These are phyloP conservation scores for Mortierella sp. DNA, from an alignment of 371 early-diverging fungal species.

Conservation along the genomic window DNA sequence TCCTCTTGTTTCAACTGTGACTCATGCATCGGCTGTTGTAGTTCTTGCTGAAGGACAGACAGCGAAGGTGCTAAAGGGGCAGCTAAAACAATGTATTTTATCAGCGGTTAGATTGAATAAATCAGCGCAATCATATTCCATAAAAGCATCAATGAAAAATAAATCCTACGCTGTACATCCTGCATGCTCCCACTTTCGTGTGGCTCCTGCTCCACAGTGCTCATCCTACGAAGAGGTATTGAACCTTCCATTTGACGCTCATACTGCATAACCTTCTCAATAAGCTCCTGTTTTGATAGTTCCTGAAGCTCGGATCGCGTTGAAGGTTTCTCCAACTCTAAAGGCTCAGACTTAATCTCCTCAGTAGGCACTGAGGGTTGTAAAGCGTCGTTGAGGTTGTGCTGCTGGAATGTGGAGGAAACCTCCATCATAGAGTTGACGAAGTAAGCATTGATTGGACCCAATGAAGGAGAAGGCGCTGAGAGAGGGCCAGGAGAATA, in stretches of 20 bases:
- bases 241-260: constrained; percentile 54
- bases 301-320: constrained; percentile 36
- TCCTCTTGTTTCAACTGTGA: constrained; percentile 18
- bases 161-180: constrained; percentile 21
- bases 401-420: constrained; percentile 38
- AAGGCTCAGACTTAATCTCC: constrained; percentile 20
- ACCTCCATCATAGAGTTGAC: constrained; percentile 41
- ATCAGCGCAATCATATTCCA: neutral
- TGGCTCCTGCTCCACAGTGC: constrained; percentile 26
- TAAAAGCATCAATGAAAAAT: neutral
- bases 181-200: neutral
- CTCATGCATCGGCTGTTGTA: constrained; percentile 5
- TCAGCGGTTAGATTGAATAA: neutral
- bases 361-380: constrained; percentile 9
- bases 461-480: constrained; percentile 40
- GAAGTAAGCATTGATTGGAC: constrained; percentile 17
- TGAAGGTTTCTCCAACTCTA: constrained; percentile 44
- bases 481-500: constrained; percentile 53
- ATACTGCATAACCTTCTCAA: constrained; percentile 57
- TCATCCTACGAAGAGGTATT: constrained; percentile 35
- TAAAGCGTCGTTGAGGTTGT: constrained; percentile 37
- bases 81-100: neutral
- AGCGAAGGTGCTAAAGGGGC: neutral
- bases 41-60: neutral
- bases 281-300: constrained; percentile 44